phyloP scores from a whole-genome alignment of 495 filamentous ascomycete species.

The Glarea lozoyensis region DNA sequence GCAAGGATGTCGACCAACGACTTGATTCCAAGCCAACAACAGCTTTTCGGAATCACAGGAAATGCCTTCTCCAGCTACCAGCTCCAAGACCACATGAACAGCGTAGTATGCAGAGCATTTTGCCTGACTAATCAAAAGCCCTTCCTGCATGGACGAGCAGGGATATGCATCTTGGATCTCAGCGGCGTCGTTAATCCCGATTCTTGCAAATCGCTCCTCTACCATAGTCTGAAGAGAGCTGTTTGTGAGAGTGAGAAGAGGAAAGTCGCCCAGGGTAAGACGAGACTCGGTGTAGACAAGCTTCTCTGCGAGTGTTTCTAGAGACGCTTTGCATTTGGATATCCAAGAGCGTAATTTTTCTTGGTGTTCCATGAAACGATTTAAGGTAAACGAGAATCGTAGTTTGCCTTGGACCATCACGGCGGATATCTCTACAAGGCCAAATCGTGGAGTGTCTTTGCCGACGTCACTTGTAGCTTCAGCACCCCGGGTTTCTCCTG shows the following conservation, averaged over 20 bases:
- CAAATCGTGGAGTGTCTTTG: constrained; percentile 46
- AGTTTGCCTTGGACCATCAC: constrained; percentile 50
- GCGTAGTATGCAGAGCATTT: constrained; percentile 2
- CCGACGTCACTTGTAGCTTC: constrained; percentile 39
- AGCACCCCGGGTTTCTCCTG: constrained; percentile 1
- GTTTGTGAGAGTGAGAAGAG: constrained; percentile 53
- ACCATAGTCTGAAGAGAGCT: constrained; percentile 41
- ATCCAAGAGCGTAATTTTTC: constrained; percentile 50
- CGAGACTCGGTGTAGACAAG: constrained; percentile 39
- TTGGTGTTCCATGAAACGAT: constrained; percentile 49
- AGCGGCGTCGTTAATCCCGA: constrained; percentile 33
- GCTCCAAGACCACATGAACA: constrained; percentile 7
- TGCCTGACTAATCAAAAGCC: constrained; percentile 50
- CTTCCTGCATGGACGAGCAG: constrained; percentile 60
- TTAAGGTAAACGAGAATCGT: constrained; percentile 57
- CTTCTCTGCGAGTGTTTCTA: constrained; percentile 39
- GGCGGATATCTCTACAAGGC: constrained; percentile 56
- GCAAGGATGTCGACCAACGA: constrained; percentile 44
- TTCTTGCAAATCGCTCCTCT: constrained; percentile 34
- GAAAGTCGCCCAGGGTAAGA: constrained; percentile 52
- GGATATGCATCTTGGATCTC: constrained; percentile 56
- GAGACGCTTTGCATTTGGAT: constrained; percentile 43
- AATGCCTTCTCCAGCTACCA: background rate
- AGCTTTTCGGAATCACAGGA: background rate
- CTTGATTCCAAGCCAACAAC: constrained; percentile 37